Conservation (phyloP, 148 eudicot species). For the Hydrangea macrophylla region DNA sequence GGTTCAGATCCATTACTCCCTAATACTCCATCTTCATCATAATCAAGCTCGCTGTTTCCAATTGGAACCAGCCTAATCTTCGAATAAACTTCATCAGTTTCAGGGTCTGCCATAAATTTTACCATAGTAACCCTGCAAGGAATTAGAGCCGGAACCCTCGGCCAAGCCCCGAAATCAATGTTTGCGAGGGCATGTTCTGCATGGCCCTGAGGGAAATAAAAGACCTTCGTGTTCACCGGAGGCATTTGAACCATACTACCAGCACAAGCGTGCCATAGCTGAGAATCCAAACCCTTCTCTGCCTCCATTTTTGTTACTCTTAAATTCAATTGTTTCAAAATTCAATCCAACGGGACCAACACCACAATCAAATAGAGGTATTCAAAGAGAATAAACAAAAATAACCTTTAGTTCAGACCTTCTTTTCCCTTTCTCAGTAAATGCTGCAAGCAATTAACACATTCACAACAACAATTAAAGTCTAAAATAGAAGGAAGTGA, state of each 20-base stretch:
- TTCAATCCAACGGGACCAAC: neutral
- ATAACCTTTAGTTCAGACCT: neutral
- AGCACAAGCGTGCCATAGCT: conserved; percentile 63
- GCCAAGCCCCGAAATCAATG: conserved; percentile 33
- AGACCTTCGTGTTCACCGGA: conserved; percentile 37
- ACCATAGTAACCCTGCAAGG: conserved; percentile 39
- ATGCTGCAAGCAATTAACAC: neutral
- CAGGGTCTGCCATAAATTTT: conserved; percentile 44
- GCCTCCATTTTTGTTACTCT: conserved; percentile 13
- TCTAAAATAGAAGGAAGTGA: neutral
- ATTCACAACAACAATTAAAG: too few species aligned
- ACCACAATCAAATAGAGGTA: neutral
- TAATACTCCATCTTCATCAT: conserved; percentile 11
- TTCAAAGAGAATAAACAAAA: neutral
- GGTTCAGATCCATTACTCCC: conserved; percentile 18
- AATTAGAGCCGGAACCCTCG: conserved; percentile 33
- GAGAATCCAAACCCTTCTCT: conserved; percentile 42
- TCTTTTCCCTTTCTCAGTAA: neutral
- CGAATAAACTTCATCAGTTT: conserved; percentile 52
- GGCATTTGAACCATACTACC: conserved; percentile 67
- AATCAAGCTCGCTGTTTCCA: conserved; percentile 17
- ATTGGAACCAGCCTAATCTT: conserved; percentile 42
- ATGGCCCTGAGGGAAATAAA: conserved; percentile 60
- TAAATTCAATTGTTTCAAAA: neutral
- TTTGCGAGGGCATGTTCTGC: conserved; percentile 41